Base-by-base conservation (phyloP, 768 basidiomycete species). In the Tylopilus sp. region DNA sequence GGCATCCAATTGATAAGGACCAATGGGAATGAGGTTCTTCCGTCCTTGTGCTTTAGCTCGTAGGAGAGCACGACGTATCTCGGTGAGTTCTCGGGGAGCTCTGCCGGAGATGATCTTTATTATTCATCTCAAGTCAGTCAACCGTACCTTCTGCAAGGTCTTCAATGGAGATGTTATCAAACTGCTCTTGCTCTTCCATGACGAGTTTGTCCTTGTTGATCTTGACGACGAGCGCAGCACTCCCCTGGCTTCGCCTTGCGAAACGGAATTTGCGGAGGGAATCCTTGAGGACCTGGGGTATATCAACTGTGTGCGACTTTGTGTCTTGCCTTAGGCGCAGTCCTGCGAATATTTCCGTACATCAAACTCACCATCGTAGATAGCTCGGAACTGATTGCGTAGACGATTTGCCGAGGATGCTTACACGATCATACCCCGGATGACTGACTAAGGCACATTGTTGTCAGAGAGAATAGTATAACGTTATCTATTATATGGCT, bases 1-100 rank as follows among this genome's bases (percentile, higher is more conserved):
- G 92, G 94, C 24, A 83, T 81, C 93, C 93, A 97, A 73, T 95
- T 94, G 68, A 97, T 74, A 43, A 96, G 76, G 13, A 91, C 84
- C 12, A 97, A 75, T 2, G 93, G 93, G 60, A 86, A 90, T 1
- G 90, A 93, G 54, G 78, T 89, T 43, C 94, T 78, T 4, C 92
- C 93, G 63, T 96, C 93, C 10, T 66, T 66, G 67, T 95, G 90
- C 47, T 78, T 77, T 31, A 93, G 79, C 63, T 89, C 88, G 62
- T 94, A 87, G 11, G 89, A 92, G 42, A 94, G 77, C 24, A 95
- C 69, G 43, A 96, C 85, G 67, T 89, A 94, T 61, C 94, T 81
- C 6, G 93, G 93, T 9, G 87, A 80, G 64, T 86, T 88, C 72
- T 88, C 91, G 0, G 94, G 94, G 12, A 96, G 77, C 67, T 94